Percentiles rank a stretch among this genome's conserved stretches.
Conservation (phyloP, 2,329 filamentous ascomycete species). For the Alternaria infectoria region DNA sequence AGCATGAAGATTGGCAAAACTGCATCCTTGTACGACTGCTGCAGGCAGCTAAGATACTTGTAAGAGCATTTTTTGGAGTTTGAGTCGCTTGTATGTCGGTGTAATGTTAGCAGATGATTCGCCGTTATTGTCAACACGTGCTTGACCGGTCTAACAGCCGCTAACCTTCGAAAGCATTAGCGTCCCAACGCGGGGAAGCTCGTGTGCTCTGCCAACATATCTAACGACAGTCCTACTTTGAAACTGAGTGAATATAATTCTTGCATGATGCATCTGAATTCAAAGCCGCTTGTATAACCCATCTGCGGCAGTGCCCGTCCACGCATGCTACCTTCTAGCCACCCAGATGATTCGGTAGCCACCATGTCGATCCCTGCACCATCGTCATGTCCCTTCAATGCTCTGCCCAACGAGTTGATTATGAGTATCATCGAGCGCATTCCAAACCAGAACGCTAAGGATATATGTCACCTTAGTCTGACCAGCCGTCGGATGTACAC, state of each 20-base stretch:
- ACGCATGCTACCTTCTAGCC: neutral
- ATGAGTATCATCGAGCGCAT: slow-evolving; percentile 9
- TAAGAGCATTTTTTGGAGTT: neutral
- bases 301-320: neutral
- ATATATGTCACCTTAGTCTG: slow-evolving; percentile 4
- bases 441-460: neutral
- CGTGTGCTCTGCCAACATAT: neutral
- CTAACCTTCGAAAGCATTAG: no score
- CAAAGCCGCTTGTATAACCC: neutral
- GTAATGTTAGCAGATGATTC: neutral
- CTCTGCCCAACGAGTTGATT: slow-evolving; percentile 8
- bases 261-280: neutral
- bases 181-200: slow-evolving; percentile 2
- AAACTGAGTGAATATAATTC: neutral
- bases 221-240: neutral
- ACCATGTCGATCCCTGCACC: neutral
- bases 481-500: slow-evolving; percentile 8
- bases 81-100: neutral
- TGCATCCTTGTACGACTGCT: neutral
- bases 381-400: neutral
- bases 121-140: neutral
- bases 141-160: neutral
- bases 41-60: neutral
- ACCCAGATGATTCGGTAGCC: neutral
- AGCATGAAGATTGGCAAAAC: neutral